A percentile compares a stretch with the other conserved stretches of the same genome.
phyloP scores from a whole-genome alignment of 108 stramenopile genomes.

The Skeletonema tropicum region DNA sequence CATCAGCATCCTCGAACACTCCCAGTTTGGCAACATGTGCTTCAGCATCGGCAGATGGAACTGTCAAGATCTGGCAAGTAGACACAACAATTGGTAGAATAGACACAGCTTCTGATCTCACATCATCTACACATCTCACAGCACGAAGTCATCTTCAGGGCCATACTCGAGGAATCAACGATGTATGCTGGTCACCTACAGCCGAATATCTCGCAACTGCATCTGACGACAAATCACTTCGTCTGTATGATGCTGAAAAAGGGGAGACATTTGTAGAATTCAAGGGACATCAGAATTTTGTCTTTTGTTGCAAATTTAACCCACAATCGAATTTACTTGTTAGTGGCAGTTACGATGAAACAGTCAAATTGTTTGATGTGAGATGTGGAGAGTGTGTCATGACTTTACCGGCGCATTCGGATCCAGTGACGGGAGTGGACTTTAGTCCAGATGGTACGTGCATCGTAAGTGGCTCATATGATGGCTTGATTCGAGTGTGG shows the following conservation, averaged over 20 bases:
- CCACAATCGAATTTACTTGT: slow-evolving; percentile 80
- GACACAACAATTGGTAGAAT: slow-evolving; percentile 3
- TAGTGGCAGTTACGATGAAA: slow-evolving; percentile 91
- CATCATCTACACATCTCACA: slow-evolving; percentile 17
- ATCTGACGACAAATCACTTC: slow-evolving; percentile 89
- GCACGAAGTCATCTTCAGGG: slow-evolving; percentile 48
- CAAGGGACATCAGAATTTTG: slow-evolving; percentile 90
- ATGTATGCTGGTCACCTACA: slow-evolving; percentile 78
- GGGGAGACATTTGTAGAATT: slow-evolving; percentile 87
- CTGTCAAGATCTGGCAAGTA: slow-evolving; percentile 78
- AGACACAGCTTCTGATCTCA: slow-evolving; percentile 1
- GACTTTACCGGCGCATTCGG: slow-evolving; percentile 93
- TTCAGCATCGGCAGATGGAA: slow-evolving; percentile 73
- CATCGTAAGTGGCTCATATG: slow-evolving; percentile 82
- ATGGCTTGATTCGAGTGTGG: slow-evolving; percentile 95
- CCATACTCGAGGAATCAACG: slow-evolving; percentile 85
- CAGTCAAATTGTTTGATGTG: slow-evolving; percentile 95
- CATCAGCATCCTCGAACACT: slow-evolving; percentile 3
- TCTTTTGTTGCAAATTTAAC: slow-evolving; percentile 89
- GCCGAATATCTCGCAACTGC: slow-evolving; percentile 85
- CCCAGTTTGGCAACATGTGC: not conserved
- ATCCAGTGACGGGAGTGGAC: slow-evolving; percentile 93
- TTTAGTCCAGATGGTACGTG: slow-evolving; percentile 92
- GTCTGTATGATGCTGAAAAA: slow-evolving; percentile 83
- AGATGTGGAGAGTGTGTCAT: slow-evolving; percentile 89